Evolutionary conservation across 148 eudicot genomes (phyloP), one percentile per base, ranked within the genome.

Genomic region (Cornus suecica): DNA sequence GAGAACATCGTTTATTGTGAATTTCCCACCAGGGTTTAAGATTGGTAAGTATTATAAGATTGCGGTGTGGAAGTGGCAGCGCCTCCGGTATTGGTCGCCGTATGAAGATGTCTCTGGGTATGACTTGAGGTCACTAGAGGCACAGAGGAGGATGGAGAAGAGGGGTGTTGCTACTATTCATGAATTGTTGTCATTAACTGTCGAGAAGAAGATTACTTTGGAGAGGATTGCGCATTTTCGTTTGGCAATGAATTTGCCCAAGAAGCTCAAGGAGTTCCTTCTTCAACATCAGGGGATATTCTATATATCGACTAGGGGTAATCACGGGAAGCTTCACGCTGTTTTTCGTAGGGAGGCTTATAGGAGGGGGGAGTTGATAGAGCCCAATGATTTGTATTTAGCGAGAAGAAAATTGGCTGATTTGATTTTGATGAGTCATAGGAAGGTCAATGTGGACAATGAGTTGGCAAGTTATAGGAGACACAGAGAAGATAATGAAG

Each of bases 211-310:
- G 93, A 95, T 95, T 69, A 91, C 94, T 10, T 75, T 95, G 66
- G 99, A 95, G 87, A 93, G 97, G 82, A 93, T 95, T 37, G 99
- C 99, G 1, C 97, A 91, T 88, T 95, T 95, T 75, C 85, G 98
- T 77, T 69, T 76, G 74, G 77, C 84, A 0, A 86, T 95, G 97
- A 83, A 88, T 77, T 84, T 95, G 85, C 99, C 98, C 0, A 90
- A 85, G 81, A 95, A 95, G 80, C 86, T 95, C 22, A 95, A 95
- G 79, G 92, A 93, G 37, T 95, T 95, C 65, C 84, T 92, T 26
- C 91, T 95, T 45, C 97, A 91, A 75, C 90, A 92, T 83, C 99
- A 95, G 72, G 99, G 99, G 72, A 95, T 95, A 72, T 92, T 92
- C 78, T 95, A 95, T 71, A 87, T 95, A 45, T 95, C 99, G 16